Base-by-base conservation (phyloP, 225 moss, liverwort and hornwort genomes). In the Marchantia polymorpha region DNA sequence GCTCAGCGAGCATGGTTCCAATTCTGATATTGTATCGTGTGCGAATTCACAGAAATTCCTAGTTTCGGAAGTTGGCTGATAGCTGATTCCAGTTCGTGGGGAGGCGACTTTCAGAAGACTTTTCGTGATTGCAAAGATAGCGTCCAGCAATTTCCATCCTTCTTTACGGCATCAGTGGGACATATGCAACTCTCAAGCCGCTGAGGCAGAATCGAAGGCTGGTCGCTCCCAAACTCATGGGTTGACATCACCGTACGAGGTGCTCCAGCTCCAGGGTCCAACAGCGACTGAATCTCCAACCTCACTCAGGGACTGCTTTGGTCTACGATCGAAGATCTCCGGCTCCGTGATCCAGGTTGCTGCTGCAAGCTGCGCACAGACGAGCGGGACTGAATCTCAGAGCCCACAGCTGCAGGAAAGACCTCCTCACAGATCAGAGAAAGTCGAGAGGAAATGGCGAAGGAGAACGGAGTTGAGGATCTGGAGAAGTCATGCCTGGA, bases 61-160 rank as follows among this genome's bases (percentile, higher is more conserved):
- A 27, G 5, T 23, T 64, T 56, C 5, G 25, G 25, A 64, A n/a
- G 25, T 64, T 11, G 64, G 23, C 10, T 8, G 27, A 23, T 11
- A 64, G 64, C 64, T 25, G 64, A 22, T 64, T 23, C 27, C n/a
- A n/a, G 64, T 10, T 64, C 22, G 64, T 58, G 58, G 26, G 17
- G 20, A 23, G 7, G 64, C 25, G 22, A 64, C 10, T 64, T 22
- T 23, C 1, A 7, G 25, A 64, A 22, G 64, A 64, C 7, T 64
- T 64, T 64, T n/a, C 20, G 10, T 22, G 26, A 10, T 11, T 26
- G 64, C 26, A 12, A 64, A 64, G 25, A 64, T 64, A 64, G 64
- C 64, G 64, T 23, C 64, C 64, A 64, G 64, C 25, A 64, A 12
- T 23, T 64, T 64, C 64, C 64, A 64, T 64, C 64, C 64, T 20